A percentile compares a stretch with the other conserved stretches of the same genome.
Evolutionary conservation across 805 yeast genomes (phyloP).

Genomic region (Pichia sporocuriosa): DNA sequence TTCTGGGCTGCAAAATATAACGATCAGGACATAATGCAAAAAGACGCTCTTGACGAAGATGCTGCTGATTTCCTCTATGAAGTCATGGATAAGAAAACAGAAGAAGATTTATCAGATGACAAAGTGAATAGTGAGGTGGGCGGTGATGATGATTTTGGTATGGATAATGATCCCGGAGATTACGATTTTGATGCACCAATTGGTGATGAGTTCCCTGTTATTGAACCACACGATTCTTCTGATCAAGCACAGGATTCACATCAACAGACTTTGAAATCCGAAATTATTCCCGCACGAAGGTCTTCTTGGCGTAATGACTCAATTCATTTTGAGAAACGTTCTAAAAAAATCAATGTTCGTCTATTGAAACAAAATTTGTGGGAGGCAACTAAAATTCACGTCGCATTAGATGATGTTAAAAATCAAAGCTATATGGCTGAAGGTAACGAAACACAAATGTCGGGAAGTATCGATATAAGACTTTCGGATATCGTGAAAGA

Average conservation of each 20-base stretch:
- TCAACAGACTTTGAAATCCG: constrained; percentile 4
- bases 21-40: constrained; percentile 21
- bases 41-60: constrained; percentile 21
- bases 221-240: background rate
- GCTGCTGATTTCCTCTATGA: constrained; percentile 11
- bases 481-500: constrained; percentile 22
- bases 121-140: constrained; percentile 25
- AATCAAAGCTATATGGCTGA: no score
- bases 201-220: no score
- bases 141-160: constrained; percentile 26
- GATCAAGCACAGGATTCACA: background rate
- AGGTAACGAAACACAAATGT: background rate
- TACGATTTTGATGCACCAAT: constrained; percentile 15
- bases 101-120: background rate
- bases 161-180: constrained; percentile 9
- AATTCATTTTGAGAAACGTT: constrained; percentile 58
- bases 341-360: constrained; percentile 75
- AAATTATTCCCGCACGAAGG: background rate
- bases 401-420: no score
- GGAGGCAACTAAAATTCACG: constrained; percentile 38
- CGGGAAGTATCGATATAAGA: constrained; percentile 6
- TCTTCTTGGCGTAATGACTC: constrained; percentile 29
- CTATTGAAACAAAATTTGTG: constrained; percentile 69
- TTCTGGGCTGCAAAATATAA: constrained; percentile 66
- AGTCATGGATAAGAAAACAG: constrained; percentile 13